Evolutionary conservation across 768 basidiomycete species (phyloP), one percentile per base, ranked within the genome.

Genomic region (Rhizopogon vulgaris): DNA sequence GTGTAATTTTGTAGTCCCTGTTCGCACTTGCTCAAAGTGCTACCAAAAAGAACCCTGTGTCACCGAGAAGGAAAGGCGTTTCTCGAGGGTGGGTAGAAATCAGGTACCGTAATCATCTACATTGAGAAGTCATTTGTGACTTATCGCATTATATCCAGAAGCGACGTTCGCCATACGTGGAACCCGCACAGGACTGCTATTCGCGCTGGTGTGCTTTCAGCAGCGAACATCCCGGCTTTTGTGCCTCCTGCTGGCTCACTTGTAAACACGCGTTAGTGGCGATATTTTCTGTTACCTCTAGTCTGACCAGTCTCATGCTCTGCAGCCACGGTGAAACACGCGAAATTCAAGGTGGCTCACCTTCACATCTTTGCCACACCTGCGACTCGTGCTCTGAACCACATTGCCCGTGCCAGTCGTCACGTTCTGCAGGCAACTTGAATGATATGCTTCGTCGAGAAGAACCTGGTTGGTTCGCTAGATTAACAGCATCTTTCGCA

Each of bases 1-100:
- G 43, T 52, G 51, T 43, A 52, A 52, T 15, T 48, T 47, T n/a
- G 38, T 52, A 1, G 17, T 52, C 3, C 38, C 38, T 6, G 6
- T 52, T 22, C 43, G 45, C 22, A 30, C 24, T 24, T 53, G 39
- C 32, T 38, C 30, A 4, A 41, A 40, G 37, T 53, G 52, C 41
- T 34, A 41, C 11, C 22, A 17, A 11, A 49, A 40, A 22, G 14
- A 28, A 34, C 39, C 47, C 17, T 53, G 15, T 41, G 28, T 25
- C 18, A 28, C 22, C 22, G 39, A 52, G 37, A 34, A 34, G 4
- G 51, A 45, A 22, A 37, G 42, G 18, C n/a, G 11, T 27, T 32
- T n/a, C 15, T 28, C 28, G 17, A 49, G 30, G 36, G 32, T 22
- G 41, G 6, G 34, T 36, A 12, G 37, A 24, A 27, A 46, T 10